A percentile compares a stretch with the other conserved stretches of the same genome.
phyloP scores from a whole-genome alignment of 2,329 filamentous ascomycete genomes.

The Pochonia chlamydosporia region DNA sequence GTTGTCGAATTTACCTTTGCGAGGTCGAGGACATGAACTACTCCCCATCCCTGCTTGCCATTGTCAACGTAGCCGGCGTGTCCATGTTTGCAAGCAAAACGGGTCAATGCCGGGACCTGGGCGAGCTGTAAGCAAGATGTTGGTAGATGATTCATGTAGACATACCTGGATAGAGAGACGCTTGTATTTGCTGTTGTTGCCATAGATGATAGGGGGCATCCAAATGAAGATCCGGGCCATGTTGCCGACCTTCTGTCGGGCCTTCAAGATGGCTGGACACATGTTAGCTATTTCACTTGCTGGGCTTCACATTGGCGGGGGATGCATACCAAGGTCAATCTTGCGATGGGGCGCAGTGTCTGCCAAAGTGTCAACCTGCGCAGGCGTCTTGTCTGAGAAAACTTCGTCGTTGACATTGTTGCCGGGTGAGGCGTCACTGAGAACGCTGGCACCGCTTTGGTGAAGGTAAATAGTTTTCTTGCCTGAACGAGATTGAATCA shows the following conservation, averaged over 20 bases:
- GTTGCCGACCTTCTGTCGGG: neutral
- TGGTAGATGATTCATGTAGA: neutral
- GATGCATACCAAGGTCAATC: neutral
- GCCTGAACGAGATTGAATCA: neutral
- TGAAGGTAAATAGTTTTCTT: conserved; percentile 2
- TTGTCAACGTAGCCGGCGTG: neutral
- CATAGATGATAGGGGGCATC: conserved; percentile 3
- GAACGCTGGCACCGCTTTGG: neutral
- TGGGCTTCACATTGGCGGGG: neutral
- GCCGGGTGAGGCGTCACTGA: neutral
- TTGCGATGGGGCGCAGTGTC: conserved; percentile 1
- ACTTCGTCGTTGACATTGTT: conserved; percentile 1
- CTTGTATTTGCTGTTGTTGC: conserved; percentile 4
- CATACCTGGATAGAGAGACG: conserved; percentile 2
- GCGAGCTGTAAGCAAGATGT: neutral
- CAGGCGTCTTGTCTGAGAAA: conserved; percentile 1
- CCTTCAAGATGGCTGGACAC: neutral
- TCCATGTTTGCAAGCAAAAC: neutral
- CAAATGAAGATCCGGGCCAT: conserved; percentile 1
- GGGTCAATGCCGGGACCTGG: neutral
- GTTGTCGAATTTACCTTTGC: neutral
- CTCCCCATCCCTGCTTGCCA: neutral
- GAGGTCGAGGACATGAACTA: conserved; percentile 1
- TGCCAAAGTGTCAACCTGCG: neutral
- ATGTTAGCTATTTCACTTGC: neutral